Conservation (phyloP, 179 eudicot species). For the Heliamphora pulchella region DNA sequence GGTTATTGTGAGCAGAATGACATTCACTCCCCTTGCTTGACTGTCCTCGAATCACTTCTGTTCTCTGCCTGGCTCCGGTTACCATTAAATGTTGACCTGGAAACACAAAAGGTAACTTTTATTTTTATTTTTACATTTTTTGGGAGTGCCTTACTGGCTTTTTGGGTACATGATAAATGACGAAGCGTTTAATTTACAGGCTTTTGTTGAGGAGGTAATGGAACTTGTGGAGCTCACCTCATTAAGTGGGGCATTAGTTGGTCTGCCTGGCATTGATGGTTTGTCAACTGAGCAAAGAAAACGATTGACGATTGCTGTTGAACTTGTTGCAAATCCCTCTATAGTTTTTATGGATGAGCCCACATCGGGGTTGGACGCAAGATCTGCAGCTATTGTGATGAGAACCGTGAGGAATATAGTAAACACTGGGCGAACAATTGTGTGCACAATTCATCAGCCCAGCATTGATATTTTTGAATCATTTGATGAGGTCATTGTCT, state of each 20-base stretch:
- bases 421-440: conserved; percentile 83
- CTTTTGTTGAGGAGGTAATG: conserved; percentile 78
- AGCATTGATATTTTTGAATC: conserved; percentile 91
- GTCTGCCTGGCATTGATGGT: conserved; percentile 82
- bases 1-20: conserved; percentile 93
- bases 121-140: too few species aligned
- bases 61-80: conserved; percentile 87
- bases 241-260: conserved; percentile 60
- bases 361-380: conserved; percentile 92
- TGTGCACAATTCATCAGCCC: conserved; percentile 96
- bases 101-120: conserved; percentile 48
- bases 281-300: conserved; percentile 85
- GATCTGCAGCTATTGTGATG: conserved; percentile 96
- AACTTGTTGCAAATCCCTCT: conserved; percentile 91
- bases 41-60: conserved; percentile 67
- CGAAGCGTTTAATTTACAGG: conserved; percentile 27
- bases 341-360: conserved; percentile 98
- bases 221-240: conserved; percentile 85
- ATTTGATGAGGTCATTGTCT: conserved; percentile 66
- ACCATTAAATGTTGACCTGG: conserved; percentile 44
- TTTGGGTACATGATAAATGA: not conserved
- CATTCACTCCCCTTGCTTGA: conserved; percentile 83
- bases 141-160: not conserved
- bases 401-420: conserved; percentile 93
- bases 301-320: conserved; percentile 89